These are phyloP conservation scores for Cystobasidium tubakii DNA, from an alignment of 768 basidiomycete genomes.

Conservation along the genomic window DNA sequence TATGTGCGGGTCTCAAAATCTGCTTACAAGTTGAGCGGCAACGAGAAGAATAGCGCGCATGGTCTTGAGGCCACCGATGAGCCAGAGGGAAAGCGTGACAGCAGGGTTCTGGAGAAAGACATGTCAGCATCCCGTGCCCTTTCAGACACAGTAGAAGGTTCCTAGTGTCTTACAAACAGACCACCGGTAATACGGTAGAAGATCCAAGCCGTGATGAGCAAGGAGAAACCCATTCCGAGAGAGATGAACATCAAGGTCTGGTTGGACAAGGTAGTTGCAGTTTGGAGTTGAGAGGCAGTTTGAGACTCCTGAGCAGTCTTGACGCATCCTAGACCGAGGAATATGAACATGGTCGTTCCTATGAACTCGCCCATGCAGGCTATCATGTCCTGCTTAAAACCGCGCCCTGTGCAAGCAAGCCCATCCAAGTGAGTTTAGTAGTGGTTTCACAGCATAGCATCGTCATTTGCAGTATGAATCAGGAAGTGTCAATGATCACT, in stretches of 20 bases:
- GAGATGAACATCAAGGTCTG: constrained; percentile 42
- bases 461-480: no score
- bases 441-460: neutral
- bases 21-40: constrained; percentile 36
- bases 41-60: constrained; percentile 40
- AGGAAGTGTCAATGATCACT: no score
- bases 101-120: constrained; percentile 32
- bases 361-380: constrained; percentile 30
- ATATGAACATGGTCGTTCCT: constrained; percentile 32
- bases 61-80: constrained; percentile 40
- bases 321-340: constrained; percentile 22
- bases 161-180: constrained; percentile 2
- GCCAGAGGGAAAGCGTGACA: constrained; percentile 38
- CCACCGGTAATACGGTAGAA: constrained; percentile 41
- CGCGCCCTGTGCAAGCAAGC: neutral
- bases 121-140: no score
- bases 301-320: constrained; percentile 25
- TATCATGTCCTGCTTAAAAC: constrained; percentile 37
- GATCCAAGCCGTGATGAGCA: constrained; percentile 39
- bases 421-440: neutral
- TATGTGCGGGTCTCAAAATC: no score
- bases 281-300: constrained; percentile 34
- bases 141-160: neutral
- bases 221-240: constrained; percentile 40
- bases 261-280: constrained; percentile 33